These are phyloP conservation scores for Fomitopsis pulvina DNA, from an alignment of 768 basidiomycete genomes.

Conservation along the genomic window DNA sequence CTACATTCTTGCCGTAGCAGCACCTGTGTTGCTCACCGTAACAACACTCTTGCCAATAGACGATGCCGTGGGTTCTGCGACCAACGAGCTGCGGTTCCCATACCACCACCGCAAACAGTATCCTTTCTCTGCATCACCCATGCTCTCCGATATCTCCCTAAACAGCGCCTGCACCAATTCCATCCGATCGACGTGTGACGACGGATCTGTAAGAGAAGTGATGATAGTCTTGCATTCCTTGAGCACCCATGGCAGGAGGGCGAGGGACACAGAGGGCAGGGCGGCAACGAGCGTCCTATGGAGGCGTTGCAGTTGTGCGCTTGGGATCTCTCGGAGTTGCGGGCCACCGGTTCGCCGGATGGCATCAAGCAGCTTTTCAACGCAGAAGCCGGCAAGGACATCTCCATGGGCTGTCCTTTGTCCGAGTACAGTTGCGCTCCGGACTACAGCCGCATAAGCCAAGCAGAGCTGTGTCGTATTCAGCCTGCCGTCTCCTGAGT, in stretches of 20 bases:
- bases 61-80: background rate
- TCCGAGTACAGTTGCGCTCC: conserved; percentile 45
- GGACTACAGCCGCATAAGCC: conserved; percentile 68
- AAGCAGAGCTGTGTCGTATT: conserved; percentile 61
- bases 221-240: conserved; percentile 31
- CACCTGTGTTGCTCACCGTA: background rate
- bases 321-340: background rate
- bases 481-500: conserved; percentile 54
- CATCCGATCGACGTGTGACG: conserved; percentile 14
- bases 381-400: conserved; percentile 63
- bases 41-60: too few relatives aligned
- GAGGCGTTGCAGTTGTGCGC: conserved; percentile 43
- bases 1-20: too few relatives aligned
- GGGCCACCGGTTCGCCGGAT: conserved; percentile 25
- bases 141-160: conserved; percentile 53
- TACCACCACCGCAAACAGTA: conserved; percentile 71
- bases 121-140: conserved; percentile 67
- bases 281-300: conserved; percentile 59
- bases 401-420: conserved; percentile 19
- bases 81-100: conserved; percentile 24
- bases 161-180: conserved; percentile 55
- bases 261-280: conserved; percentile 53
- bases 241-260: conserved; percentile 49
- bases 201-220: background rate
- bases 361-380: conserved; percentile 46